Conservation (phyloP, 768 basidiomycete genomes). For the Hirschioporus abietinus region DNA sequence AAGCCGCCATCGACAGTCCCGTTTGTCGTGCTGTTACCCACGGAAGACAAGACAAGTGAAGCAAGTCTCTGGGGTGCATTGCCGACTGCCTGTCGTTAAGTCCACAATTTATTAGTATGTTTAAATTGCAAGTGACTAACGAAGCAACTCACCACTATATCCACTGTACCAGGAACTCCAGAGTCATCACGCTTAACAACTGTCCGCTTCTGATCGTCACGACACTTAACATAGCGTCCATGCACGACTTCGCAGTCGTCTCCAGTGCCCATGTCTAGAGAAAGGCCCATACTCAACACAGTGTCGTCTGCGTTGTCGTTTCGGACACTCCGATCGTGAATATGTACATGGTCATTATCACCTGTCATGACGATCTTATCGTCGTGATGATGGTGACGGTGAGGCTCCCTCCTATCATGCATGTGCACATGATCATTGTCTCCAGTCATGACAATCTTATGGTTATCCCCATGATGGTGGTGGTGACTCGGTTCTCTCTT, state of each 20-base stretch:
- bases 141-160: constrained; percentile 39
- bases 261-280: constrained; percentile 15
- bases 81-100: constrained; percentile 26
- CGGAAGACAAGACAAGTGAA: constrained; percentile 31
- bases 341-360: constrained; percentile 19
- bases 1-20: constrained; percentile 13
- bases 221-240: constrained; percentile 12
- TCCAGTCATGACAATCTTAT: background rate
- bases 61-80: constrained; percentile 33
- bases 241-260: constrained; percentile 16
- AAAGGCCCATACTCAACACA: constrained; percentile 8
- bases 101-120: constrained; percentile 13
- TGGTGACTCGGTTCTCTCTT: constrained; percentile 6
- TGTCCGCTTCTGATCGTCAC: constrained; percentile 13
- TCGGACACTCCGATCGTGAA: constrained; percentile 9
- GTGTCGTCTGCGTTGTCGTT: constrained; percentile 8
- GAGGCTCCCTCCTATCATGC: constrained; percentile 13
- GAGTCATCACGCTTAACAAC: constrained; percentile 12
- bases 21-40: constrained; percentile 17
- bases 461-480: constrained; percentile 5
- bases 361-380: constrained; percentile 17
- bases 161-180: constrained; percentile 37
- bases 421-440: constrained; percentile 16
- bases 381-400: constrained; percentile 6
- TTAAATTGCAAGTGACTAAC: constrained; percentile 21